Conservation (phyloP, 2,329 filamentous ascomycete species). For the Cordyceps cateniannulata region DNA sequence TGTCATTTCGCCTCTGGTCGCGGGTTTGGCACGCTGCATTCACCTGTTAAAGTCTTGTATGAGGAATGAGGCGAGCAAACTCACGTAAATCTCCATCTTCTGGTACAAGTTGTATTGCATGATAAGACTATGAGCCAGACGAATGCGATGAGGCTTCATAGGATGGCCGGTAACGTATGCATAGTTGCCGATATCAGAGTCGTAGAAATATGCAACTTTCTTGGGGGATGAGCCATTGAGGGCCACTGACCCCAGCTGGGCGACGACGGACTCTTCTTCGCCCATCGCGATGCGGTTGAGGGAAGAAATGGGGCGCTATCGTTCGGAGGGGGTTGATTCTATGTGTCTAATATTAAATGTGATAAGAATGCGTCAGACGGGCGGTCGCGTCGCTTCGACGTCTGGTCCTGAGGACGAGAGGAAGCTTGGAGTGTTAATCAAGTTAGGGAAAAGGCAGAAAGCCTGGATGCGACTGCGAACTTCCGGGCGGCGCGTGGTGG, state of each 20-base stretch:
- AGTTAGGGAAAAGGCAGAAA: not conserved
- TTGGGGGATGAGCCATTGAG: constrained; percentile 50
- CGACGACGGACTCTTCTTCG: constrained; percentile 28
- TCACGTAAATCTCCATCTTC: constrained; percentile 91
- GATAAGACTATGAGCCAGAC: constrained; percentile 89
- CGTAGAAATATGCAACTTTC: constrained; percentile 97
- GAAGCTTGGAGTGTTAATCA: not conserved
- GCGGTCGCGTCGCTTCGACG: not conserved
- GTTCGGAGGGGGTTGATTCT: not conserved
- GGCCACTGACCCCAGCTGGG: constrained; percentile 38
- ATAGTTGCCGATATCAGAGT: constrained; percentile 97
- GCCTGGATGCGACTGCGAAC: constrained; percentile 6
- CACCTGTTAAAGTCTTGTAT: constrained; percentile 28
- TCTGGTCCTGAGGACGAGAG: not conserved
- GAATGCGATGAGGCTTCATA: constrained; percentile 97
- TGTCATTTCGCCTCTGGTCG: constrained; percentile 81
- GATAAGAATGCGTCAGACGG: not conserved
- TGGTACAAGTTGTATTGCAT: constrained; percentile 95
- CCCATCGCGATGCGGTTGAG: constrained; percentile 24
- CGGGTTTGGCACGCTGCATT: constrained; percentile 70
- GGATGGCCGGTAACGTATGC: constrained; percentile 94
- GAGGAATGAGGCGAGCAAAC: constrained; percentile 32
- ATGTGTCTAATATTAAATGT: not conserved
- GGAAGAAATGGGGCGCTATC: not conserved
- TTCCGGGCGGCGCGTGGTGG: constrained; percentile 4